Conservation (phyloP, 2,329 filamentous ascomycete genomes). For the Aspergillus amoenus region DNA sequence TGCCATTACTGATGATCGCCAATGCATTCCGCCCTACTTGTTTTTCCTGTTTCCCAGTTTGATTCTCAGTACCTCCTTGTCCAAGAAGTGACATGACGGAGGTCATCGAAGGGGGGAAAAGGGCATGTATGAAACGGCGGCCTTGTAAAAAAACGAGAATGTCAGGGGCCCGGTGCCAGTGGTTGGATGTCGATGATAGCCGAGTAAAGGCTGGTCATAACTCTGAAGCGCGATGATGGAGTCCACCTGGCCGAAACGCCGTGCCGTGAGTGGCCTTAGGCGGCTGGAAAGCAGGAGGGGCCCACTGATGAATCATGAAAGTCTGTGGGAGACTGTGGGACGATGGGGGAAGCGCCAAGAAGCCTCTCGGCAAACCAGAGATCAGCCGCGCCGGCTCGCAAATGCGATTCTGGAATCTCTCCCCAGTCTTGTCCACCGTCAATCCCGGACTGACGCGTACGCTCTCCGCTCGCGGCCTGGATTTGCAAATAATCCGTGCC, state of each 20-base stretch:
- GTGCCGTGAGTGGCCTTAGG: slow-evolving; percentile 2
- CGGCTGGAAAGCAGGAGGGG: slow-evolving; percentile 7
- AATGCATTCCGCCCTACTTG: neutral
- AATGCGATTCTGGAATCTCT: slow-evolving; percentile 14
- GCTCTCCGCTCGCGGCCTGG: neutral
- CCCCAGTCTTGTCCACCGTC: slow-evolving; percentile 2
- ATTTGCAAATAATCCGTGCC: neutral
- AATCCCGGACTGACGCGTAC: slow-evolving; percentile 9
- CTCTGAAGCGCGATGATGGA: neutral
- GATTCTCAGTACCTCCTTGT: neutral
- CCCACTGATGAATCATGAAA: slow-evolving; percentile 1
- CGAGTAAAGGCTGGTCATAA: slow-evolving; percentile 2
- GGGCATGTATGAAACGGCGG: neutral
- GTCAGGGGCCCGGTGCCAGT: slow-evolving; percentile 1
- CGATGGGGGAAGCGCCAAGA: slow-evolving; percentile 24
- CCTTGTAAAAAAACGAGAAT: neutral
- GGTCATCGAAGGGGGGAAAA: neutral
- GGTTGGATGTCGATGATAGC: slow-evolving; percentile 2
- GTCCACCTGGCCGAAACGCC: neutral
- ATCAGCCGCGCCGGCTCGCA: slow-evolving; percentile 22
- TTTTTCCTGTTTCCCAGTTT: neutral
- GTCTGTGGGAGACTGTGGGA: neutral
- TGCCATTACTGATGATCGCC: slow-evolving; percentile 2
- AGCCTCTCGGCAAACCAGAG: slow-evolving; percentile 11
- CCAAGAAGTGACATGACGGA: neutral